Evolutionary conservation across 106 monocot genomes (phyloP).

Genomic region (Amphibolis antarctica): DNA sequence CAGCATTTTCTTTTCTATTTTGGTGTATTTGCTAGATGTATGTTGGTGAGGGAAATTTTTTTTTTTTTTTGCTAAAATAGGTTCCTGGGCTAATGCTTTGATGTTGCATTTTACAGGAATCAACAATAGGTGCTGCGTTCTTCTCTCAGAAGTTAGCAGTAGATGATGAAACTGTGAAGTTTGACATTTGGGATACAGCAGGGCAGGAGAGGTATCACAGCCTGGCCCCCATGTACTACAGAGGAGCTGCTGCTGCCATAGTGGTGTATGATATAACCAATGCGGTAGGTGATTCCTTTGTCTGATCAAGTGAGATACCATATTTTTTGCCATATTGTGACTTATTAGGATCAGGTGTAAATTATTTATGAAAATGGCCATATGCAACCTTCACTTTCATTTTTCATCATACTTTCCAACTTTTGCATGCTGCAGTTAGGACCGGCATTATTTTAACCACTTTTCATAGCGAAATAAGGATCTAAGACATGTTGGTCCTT

Average conservation of each 20-base stretch:
- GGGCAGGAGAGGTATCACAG: conserved; percentile 98
- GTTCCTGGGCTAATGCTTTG: no score
- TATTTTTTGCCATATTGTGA: no score
- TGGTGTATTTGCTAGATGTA: not conserved
- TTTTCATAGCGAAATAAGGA: no score
- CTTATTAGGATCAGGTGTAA: no score
- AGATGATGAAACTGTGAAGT: conserved; percentile 83
- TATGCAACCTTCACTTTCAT: no score
- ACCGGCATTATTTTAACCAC: no score
- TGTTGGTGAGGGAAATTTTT: no score
- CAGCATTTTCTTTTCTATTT: not conserved
- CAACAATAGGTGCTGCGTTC: conserved; percentile 96
- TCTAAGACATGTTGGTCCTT: no score
- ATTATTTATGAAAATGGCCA: no score
- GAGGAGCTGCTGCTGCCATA: conserved; percentile 93
- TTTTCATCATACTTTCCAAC: no score
- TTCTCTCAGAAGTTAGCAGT: conserved; percentile 88
- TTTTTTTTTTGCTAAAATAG: no score
- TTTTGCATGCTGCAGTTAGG: no score
- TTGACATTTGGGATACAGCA: conserved; percentile 98
- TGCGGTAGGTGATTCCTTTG: conserved; percentile 22
- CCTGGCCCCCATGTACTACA: conserved; percentile 95
- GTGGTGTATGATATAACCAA: conserved; percentile 91
- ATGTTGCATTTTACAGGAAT: conserved; percentile 37
- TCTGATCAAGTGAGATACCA: not conserved